These are phyloP conservation scores for Plasmodium fragile DNA, from an alignment of 169 alveolate genomes.

Conservation along the genomic window DNA sequence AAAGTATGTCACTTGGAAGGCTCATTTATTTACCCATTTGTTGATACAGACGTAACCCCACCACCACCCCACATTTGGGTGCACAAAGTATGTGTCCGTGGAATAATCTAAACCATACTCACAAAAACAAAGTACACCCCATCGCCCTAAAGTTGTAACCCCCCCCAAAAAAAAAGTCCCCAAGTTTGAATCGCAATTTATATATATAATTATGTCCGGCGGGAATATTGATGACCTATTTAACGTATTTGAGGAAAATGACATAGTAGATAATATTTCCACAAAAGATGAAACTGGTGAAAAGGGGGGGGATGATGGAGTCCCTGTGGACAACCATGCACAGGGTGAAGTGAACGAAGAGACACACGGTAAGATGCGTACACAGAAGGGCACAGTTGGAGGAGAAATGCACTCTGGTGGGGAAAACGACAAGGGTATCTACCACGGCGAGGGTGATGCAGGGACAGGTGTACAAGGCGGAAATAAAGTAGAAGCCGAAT, in stretches of 20 bases:
- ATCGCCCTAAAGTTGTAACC: not conserved
- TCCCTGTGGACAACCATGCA: not conserved
- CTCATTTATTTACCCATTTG: not conserved
- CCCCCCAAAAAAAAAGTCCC: not conserved
- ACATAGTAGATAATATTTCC: conserved; percentile 2
- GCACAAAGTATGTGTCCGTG: not conserved
- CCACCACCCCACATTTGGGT: not conserved
- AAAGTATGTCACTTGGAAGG: not conserved
- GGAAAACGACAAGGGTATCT: not conserved
- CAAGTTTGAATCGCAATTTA: not conserved
- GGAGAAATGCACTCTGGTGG: not conserved
- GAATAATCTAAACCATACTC: not conserved
- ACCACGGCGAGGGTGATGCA: not conserved
- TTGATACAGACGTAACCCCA: not conserved
- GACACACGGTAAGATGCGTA: not conserved
- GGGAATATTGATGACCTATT: conserved; percentile 64
- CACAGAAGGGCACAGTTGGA: not conserved
- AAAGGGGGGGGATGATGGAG: not conserved
- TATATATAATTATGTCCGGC: conserved; percentile 42
- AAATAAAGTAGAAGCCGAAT: not conserved
- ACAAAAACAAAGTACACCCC: not conserved
- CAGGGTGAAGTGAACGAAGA: not conserved
- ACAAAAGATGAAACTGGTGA: conserved; percentile 7
- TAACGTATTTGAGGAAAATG: conserved; percentile 68
- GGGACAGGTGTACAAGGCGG: not conserved